These are phyloP conservation scores for Penicillium crustosum DNA, from an alignment of 2,329 filamentous ascomycete genomes.

Conservation along the genomic window DNA sequence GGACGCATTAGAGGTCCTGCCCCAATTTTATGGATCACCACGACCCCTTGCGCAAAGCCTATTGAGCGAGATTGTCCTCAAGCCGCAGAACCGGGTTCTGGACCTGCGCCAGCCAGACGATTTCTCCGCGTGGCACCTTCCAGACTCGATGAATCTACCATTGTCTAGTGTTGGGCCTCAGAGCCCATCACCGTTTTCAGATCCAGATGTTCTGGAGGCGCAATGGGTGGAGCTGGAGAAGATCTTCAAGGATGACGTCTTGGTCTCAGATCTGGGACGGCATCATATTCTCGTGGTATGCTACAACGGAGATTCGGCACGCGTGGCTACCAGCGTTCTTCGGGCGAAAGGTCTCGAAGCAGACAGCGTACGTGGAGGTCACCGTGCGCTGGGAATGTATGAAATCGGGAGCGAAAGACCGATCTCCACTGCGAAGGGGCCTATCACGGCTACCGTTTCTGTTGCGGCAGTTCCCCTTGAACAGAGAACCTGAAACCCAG, in stretches of 20 bases:
- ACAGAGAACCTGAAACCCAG: background rate
- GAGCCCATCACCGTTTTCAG: slow-evolving; percentile 49
- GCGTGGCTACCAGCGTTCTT: slow-evolving; percentile 56
- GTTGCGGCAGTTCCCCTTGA: slow-evolving; percentile 22
- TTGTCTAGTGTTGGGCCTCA: slow-evolving; percentile 37
- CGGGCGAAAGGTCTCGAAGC: slow-evolving; percentile 52
- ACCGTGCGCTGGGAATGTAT: slow-evolving; percentile 29
- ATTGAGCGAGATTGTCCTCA: slow-evolving; percentile 26
- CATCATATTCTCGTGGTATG: slow-evolving; percentile 51
- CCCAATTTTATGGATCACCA: slow-evolving; percentile 37
- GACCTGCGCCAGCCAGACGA: slow-evolving; percentile 49
- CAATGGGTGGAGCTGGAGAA: slow-evolving; percentile 52
- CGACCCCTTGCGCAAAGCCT: slow-evolving; percentile 20
- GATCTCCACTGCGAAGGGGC: slow-evolving; percentile 1
- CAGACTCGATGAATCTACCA: slow-evolving; percentile 48
- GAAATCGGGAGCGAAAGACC: slow-evolving; percentile 25
- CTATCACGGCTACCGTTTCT: slow-evolving; percentile 18
- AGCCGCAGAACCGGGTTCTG: slow-evolving; percentile 40
- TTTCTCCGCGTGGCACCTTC: slow-evolving; percentile 47
- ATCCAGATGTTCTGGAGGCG: slow-evolving; percentile 44
- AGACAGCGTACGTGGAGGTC: slow-evolving; percentile 49
- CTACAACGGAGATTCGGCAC: slow-evolving; percentile 56
- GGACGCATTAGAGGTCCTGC: slow-evolving; percentile 42
- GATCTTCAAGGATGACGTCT: slow-evolving; percentile 37
- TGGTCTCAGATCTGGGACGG: slow-evolving; percentile 24